Conservation (phyloP, 257 asterid species). For the Primulina eburnea region DNA sequence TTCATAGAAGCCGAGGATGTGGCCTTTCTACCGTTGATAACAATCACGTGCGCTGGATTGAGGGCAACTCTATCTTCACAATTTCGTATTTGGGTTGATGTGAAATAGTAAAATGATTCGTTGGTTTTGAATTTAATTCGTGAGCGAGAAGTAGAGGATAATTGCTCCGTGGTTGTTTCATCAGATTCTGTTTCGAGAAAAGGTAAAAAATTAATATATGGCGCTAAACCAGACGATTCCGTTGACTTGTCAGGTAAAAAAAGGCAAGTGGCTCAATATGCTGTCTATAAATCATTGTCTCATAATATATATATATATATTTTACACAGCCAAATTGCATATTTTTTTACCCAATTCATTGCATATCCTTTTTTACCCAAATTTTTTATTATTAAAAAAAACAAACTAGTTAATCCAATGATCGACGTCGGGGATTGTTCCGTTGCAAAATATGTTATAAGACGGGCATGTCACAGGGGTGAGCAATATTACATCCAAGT, state of each 20-base stretch:
- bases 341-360: too few species aligned
- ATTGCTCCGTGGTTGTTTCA: background rate
- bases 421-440: too few species aligned
- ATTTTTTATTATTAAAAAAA: too few species aligned
- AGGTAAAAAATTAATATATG: slow-evolving; percentile 24
- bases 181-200: slow-evolving; percentile 29
- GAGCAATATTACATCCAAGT: too few species aligned
- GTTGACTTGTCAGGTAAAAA: slow-evolving; percentile 34
- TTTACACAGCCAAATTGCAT: too few species aligned
- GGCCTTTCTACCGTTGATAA: slow-evolving; percentile 33
- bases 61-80: slow-evolving; percentile 7
- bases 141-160: slow-evolving; percentile 24
- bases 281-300: background rate
- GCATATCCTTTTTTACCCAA: too few species aligned
- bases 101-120: slow-evolving; percentile 8
- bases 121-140: background rate
- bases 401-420: too few species aligned
- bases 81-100: background rate
- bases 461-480: too few species aligned
- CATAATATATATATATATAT: too few species aligned
- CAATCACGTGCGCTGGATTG: background rate
- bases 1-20: slow-evolving; percentile 42
- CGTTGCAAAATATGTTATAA: too few species aligned
- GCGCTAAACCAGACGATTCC: slow-evolving; percentile 35
- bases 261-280: slow-evolving; percentile 10